Conservation (phyloP, 2,329 filamentous ascomycete species). For the Monilinia fructigena region DNA sequence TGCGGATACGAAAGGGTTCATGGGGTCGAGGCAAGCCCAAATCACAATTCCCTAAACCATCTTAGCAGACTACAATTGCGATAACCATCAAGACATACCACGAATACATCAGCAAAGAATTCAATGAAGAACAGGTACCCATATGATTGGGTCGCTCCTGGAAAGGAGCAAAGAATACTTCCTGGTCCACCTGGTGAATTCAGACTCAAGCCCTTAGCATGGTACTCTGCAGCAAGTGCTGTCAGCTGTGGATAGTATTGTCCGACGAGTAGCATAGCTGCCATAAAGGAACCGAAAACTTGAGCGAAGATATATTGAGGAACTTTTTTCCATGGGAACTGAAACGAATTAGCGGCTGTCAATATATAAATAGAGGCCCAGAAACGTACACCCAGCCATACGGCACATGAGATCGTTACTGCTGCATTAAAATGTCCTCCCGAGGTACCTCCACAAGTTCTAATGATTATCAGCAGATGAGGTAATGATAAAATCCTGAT, state of each 20-base stretch:
- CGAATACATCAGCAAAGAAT: slow-evolving; percentile 58
- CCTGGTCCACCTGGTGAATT: slow-evolving; percentile 52
- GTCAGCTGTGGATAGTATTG: slow-evolving; percentile 55
- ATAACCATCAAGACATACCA: slow-evolving; percentile 36
- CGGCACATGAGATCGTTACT: slow-evolving; percentile 47
- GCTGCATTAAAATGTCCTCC: slow-evolving; percentile 57
- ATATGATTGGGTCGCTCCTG: slow-evolving; percentile 48
- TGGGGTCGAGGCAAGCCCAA: slow-evolving; percentile 57
- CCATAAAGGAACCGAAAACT: slow-evolving; percentile 56
- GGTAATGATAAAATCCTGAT: neutral
- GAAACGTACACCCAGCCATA: slow-evolving; percentile 51
- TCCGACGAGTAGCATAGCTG: slow-evolving; percentile 54
- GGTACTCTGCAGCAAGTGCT: slow-evolving; percentile 41
- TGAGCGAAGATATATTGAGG: slow-evolving; percentile 57
- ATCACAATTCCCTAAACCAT: slow-evolving; percentile 47
- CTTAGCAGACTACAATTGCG: slow-evolving; percentile 14
- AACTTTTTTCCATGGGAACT: slow-evolving; percentile 57
- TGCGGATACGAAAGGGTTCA: slow-evolving; percentile 55
- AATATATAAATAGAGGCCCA: neutral
- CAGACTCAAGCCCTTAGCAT: slow-evolving; percentile 39
- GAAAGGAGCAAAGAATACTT: slow-evolving; percentile 55
- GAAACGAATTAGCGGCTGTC: neutral
- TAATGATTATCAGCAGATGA: slow-evolving; percentile 3
- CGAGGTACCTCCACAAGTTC: slow-evolving; percentile 51
- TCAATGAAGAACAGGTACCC: slow-evolving; percentile 59